A percentile compares a stretch with the other conserved stretches of the same genome.
These are phyloP conservation scores for Aspergillus felis DNA, from an alignment of 2,329 filamentous ascomycete genomes.

Conservation along the genomic window DNA sequence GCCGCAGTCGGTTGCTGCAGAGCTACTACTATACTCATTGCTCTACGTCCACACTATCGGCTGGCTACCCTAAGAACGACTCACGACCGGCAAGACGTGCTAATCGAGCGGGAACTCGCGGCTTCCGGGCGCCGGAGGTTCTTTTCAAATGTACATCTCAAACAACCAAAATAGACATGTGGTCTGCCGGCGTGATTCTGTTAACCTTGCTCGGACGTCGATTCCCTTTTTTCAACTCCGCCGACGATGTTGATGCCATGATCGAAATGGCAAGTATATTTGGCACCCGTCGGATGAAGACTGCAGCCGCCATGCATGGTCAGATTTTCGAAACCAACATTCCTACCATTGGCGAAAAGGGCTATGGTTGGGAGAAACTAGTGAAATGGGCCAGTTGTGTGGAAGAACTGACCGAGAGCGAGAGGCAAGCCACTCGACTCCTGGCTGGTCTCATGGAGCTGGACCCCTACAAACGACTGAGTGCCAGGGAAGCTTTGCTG, in stretches of 20 bases:
- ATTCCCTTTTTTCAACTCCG: conserved; percentile 97
- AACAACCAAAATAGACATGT: conserved; percentile 90
- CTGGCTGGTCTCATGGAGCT: conserved; percentile 42
- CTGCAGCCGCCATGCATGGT: conserved; percentile 77
- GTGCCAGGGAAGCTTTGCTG: conserved; percentile 41
- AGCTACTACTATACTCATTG: conserved; percentile 56
- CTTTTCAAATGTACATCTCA: conserved; percentile 96
- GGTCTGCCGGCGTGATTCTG: conserved; percentile 95
- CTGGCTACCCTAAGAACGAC: conserved; percentile 84
- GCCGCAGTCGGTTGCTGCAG: conserved; percentile 55
- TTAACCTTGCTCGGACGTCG: conserved; percentile 88
- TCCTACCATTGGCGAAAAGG: conserved; percentile 79
- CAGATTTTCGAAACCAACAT: conserved; percentile 90
- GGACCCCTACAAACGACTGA: conserved; percentile 40
- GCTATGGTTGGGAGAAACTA: conserved; percentile 88
- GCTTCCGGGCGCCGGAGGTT: conserved; percentile 94
- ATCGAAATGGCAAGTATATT: conserved; percentile 97
- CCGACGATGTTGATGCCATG: conserved; percentile 96
- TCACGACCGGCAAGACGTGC: conserved; percentile 81
- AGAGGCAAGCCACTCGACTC: conserved; percentile 44
- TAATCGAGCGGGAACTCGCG: conserved; percentile 90
- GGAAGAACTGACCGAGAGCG: conserved; percentile 51
- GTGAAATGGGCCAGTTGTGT: conserved; percentile 91
- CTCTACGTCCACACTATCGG: conserved; percentile 43
- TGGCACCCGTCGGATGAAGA: conserved; percentile 77